Percentiles rank a stretch among this genome's conserved stretches.
Evolutionary conservation across 225 moss, liverwort and hornwort genomes (phyloP).

Genomic region (Takakia lepidozioides): DNA sequence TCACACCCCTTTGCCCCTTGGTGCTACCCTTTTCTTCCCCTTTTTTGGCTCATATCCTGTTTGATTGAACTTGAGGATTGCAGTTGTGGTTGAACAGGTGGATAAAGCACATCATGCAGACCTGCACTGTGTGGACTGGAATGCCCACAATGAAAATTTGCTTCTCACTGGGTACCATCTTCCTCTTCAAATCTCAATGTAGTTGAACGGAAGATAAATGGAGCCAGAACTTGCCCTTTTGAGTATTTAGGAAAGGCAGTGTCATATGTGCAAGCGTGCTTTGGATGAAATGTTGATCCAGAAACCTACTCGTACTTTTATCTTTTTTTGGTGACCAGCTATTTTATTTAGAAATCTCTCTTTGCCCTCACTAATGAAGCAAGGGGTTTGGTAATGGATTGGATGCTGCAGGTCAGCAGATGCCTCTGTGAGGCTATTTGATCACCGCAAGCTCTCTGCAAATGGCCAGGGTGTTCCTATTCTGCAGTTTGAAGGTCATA

Average conservation of each 20-base stretch:
- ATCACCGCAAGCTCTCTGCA: constrained; percentile 67
- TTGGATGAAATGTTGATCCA: too few species aligned
- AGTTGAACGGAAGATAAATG: too few species aligned
- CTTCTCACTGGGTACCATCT: constrained; percentile 78
- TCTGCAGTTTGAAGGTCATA: constrained; percentile 76
- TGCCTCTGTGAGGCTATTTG: constrained; percentile 73
- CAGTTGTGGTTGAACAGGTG: constrained; percentile 40
- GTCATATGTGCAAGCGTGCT: too few species aligned
- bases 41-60: too few species aligned
- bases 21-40: constrained; percentile 2
- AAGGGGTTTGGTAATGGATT: too few species aligned
- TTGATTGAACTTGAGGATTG: too few species aligned
- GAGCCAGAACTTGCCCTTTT: too few species aligned
- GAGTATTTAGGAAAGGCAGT: too few species aligned
- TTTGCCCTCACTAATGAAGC: too few species aligned
- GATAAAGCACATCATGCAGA: constrained; percentile 89
- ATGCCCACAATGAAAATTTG: constrained; percentile 75
- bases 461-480: constrained; percentile 58
- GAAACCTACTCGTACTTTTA: too few species aligned
- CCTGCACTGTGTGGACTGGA: constrained; percentile 98
- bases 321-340: too few species aligned
- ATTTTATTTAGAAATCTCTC: too few species aligned
- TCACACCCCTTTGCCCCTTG: constrained; percentile 9
- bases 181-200: background rate
- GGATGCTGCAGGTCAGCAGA: constrained; percentile 98